Base-by-base conservation (phyloP, 2,329 filamentous ascomycete species). In the Trichoderma sp. region DNA sequence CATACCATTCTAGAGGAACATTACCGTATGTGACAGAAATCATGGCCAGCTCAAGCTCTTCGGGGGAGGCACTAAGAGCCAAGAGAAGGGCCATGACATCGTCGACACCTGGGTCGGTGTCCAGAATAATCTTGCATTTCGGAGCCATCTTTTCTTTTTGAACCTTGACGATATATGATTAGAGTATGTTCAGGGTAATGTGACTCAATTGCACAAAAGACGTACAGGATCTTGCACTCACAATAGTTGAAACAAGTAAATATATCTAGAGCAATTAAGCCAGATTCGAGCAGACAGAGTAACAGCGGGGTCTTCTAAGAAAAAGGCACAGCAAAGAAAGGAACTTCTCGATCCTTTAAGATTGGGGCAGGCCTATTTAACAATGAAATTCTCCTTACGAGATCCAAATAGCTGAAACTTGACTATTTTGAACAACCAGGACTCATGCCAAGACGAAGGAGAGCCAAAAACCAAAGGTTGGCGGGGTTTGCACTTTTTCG, bases 11-110 rank as follows among this genome's bases (percentile, higher is more conserved):
- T 18, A 98, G 91, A 79, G 95, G 92, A 27, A 98, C 94, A 82
- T 99, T 99, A 75, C 97, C 97, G 83, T 97, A 98, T 1, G 95
- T 98, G 76, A 98, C 89, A 1, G 95, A 97, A 75, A 99, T 88
- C 84, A 98, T 89, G 64, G 94, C 84, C 45, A 98, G 87, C 83
- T 98, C 94, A 27, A 98, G 88, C 81, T 98, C 96, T 79, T 97
- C 93, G 0, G 93, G 90, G 29, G 90, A 91, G 41, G 94, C 92
- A 71, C 95, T 93, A 76, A 98, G 90, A 4, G 97, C 95, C 68
- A 98, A 88, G 41, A 99, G 88, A 83, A 98, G 89, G 63, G 95
- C 96, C 77, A 98, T 88, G 72, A 97, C 89, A 88, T 99, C 97
- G 85, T 99, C 97, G 79, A 97, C 93, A 77, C 75, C 75, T 12